Evolutionary conservation across 1,284 basidiomycete species (phyloP).

Genomic region (Puccinia novopanici): DNA sequence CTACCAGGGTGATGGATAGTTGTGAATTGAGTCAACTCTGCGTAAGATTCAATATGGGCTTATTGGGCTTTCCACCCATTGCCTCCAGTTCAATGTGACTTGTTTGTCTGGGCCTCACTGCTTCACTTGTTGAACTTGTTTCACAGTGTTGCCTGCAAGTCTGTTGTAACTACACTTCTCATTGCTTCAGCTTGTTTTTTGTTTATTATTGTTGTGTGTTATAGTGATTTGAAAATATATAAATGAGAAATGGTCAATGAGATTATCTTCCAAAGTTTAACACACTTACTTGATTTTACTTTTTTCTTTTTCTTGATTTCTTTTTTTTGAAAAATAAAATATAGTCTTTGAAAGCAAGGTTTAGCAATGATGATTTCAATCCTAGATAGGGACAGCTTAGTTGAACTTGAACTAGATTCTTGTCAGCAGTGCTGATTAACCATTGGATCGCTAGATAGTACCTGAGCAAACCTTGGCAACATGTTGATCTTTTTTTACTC

Average conservation of each 20-base stretch:
- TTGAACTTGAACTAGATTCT: background rate
- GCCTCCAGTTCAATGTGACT: constrained; percentile 21
- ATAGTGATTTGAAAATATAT: no score
- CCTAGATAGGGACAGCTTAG: constrained; percentile 44
- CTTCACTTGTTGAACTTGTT: background rate
- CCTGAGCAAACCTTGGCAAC: constrained; percentile 26
- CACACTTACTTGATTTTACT: background rate
- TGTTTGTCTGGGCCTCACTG: constrained; percentile 45
- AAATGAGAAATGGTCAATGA: no score
- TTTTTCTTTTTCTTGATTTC: background rate
- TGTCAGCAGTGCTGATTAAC: constrained; percentile 28
- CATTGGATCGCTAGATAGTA: constrained; percentile 46
- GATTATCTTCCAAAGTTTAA: no score
- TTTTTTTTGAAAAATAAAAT: no score
- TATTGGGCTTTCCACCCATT: constrained; percentile 1
- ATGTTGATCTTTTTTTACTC: background rate
- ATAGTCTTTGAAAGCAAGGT: background rate
- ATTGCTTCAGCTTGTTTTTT: background rate
- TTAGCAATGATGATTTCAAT: constrained; percentile 41
- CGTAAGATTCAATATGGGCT: constrained; percentile 25
- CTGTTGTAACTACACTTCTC: constrained; percentile 21
- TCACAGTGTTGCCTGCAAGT: constrained; percentile 22
- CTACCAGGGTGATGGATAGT: constrained; percentile 51
- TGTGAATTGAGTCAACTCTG: constrained; percentile 52
- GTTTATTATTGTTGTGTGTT: no score